These are phyloP conservation scores for Mayamaea pseudoterrestris DNA, from an alignment of 108 stramenopile genomes.

Conservation along the genomic window DNA sequence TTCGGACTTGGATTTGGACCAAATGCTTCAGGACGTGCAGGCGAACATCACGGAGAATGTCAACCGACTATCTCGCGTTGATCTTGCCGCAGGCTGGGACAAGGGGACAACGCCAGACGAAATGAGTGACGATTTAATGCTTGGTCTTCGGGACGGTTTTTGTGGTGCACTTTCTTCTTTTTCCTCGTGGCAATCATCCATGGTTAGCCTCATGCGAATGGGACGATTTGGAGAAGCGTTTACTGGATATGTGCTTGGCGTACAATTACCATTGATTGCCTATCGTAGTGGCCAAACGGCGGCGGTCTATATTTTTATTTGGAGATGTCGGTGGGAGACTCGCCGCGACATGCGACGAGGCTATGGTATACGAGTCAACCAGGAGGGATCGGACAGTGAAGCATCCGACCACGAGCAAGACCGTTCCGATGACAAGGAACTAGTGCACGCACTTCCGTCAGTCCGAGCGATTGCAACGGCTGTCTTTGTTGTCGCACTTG, in stretches of 20 bases:
- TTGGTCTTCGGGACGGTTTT: conserved; percentile 69
- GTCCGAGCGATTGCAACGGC: conserved; percentile 55
- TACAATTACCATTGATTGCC: conserved; percentile 60
- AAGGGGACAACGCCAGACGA: conserved; percentile 64
- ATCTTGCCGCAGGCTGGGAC: conserved; percentile 68
- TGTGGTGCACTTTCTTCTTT: conserved; percentile 71
- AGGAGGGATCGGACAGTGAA: conserved; percentile 20
- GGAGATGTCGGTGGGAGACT: conserved; percentile 55
- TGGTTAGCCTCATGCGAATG: conserved; percentile 42
- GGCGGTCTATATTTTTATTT: conserved; percentile 72
- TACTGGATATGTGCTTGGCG: conserved; percentile 53
- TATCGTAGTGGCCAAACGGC: conserved; percentile 74
- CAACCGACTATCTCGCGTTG: conserved; percentile 33
- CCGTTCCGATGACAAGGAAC: conserved; percentile 1
- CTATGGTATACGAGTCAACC: conserved; percentile 55
- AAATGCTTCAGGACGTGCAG: conserved; percentile 30
- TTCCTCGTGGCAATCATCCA: conserved; percentile 60
- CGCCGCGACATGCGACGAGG: conserved; percentile 46
- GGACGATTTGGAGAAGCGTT: conserved; percentile 57
- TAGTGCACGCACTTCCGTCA: conserved; percentile 31
- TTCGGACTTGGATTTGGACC: conserved; percentile 15
- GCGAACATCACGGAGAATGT: conserved; percentile 37
- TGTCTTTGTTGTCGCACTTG: conserved; percentile 44
- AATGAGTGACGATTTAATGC: conserved; percentile 65
- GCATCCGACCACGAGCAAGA: neutral